Conservation (phyloP, 1,139 yeast genomes). For the Suhomyces kunorum region DNA sequence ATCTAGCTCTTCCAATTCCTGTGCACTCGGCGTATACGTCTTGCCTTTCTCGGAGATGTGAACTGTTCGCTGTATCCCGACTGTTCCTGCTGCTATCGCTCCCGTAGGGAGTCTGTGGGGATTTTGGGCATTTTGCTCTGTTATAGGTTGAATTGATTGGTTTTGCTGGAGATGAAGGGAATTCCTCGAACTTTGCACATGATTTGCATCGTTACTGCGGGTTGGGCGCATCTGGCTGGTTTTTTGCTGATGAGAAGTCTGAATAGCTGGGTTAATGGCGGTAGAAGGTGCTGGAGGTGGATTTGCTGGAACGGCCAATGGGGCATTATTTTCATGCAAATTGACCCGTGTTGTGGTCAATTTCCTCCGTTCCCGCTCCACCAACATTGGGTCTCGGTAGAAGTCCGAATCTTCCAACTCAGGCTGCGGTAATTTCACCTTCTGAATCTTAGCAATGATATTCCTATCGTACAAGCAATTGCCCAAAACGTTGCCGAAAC, state of each 20-base stretch:
- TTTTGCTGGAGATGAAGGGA: no score
- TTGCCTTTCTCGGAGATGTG: conserved; percentile 8
- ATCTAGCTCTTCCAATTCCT: conserved; percentile 49
- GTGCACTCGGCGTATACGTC: conserved; percentile 19
- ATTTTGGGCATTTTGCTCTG: neutral
- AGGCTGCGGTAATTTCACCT: conserved; percentile 53
- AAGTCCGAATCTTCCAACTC: conserved; percentile 52
- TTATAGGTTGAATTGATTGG: neutral
- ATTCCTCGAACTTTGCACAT: no score
- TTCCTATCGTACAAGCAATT: conserved; percentile 76
- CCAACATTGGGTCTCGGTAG: conserved; percentile 40
- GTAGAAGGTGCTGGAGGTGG: neutral
- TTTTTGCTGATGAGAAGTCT: neutral
- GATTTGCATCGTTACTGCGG: no score
- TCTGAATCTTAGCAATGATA: conserved; percentile 56
- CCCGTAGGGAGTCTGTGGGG: neutral
- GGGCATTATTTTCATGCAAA: conserved; percentile 12
- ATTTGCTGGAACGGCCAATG: neutral
- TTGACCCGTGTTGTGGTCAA: conserved; percentile 14
- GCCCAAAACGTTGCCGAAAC: conserved; percentile 79
- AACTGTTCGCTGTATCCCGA: neutral
- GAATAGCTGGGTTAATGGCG: neutral
- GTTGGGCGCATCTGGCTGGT: neutral
- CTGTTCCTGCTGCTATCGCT: neutral
- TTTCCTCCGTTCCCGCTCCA: conserved; percentile 31